Base-by-base conservation (phyloP, 1,284 basidiomycete genomes). In the Cystobasidium slooffiae region DNA sequence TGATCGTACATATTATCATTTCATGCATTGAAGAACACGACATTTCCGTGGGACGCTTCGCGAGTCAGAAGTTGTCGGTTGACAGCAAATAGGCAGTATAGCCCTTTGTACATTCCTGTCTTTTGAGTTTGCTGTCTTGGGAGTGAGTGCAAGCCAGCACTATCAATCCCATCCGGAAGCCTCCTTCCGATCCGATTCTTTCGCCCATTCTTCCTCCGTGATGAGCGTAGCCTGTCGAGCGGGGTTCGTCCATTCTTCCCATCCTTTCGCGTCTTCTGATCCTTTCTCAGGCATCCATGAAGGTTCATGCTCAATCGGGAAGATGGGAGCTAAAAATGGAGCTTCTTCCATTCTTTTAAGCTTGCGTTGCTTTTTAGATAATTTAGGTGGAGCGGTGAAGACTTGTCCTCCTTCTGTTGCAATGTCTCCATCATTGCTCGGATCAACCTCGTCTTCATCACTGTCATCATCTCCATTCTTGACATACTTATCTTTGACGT, bases 311-410 rank as follows among this genome's bases (percentile, higher is more conserved):
- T 39, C 59, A 16, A 62, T 16, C 18, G 59, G 59, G 41, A 62
- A 62, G 16, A 62, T 43, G 3, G 59, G 59, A 39, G 24, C 41
- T 44, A 62, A 31, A 10, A 62, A 62, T 1, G 59, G 20, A 56
- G 22, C 53, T 56, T 56, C n/a, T 56, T 56, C n/a, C 53, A 56
- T 56, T 56, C 53, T 51, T 41, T 53, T 51, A 7, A 22, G 65
- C 46, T 67, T 51, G n/a, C 31, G 46, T 3, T 67, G 46, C 39
- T 56, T 67, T 67, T 67, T 67, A 16, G 53, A 56, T 31, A 56
- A 31, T 56, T 39, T 53, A 24, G n/a, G 37, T 22, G 47, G 51
- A 18, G 43, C 37, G 39, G 22, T 31, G 66, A 10, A 58, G 12
- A 49, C 47, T n/a, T 49, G 47, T 49, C 47, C 47, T 6, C 47